A percentile compares a stretch with the other conserved stretches of the same genome.
Conservation (phyloP, 2,329 filamentous ascomycete species). For the Nakataea oryzae region DNA sequence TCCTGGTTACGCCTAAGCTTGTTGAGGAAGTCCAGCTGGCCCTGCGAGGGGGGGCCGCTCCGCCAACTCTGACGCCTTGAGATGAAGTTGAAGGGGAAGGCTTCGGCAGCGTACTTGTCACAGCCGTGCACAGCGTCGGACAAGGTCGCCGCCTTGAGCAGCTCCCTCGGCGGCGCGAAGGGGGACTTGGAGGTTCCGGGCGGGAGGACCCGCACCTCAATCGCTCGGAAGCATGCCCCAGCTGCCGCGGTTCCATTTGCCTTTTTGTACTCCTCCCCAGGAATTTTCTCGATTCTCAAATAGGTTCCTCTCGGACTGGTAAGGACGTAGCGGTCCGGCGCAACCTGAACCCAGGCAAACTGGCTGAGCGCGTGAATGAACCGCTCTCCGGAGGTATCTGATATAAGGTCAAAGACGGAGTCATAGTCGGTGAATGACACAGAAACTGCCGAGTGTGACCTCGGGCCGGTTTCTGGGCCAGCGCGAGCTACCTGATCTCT, state of each 20-base stretch:
- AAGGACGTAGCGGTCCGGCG: slow-evolving; percentile 61
- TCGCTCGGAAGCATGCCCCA: slow-evolving; percentile 26
- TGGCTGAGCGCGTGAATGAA: slow-evolving; percentile 69
- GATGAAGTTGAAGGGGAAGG: slow-evolving; percentile 60
- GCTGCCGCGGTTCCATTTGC: slow-evolving; percentile 15
- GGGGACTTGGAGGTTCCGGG: slow-evolving; percentile 37
- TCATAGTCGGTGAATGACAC: slow-evolving; percentile 78
- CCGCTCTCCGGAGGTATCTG: slow-evolving; percentile 67
- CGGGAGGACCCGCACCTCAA: slow-evolving; percentile 38
- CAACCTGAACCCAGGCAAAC: slow-evolving; percentile 74
- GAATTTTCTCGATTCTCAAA: slow-evolving; percentile 35
- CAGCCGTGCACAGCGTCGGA: slow-evolving; percentile 71
- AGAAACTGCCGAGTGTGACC: neutral
- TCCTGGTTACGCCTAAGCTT: slow-evolving; percentile 46
- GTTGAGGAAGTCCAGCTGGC: slow-evolving; percentile 61
- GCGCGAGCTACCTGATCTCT: slow-evolving; percentile 4
- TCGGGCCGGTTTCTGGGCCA: neutral
- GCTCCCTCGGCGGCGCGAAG: slow-evolving; percentile 56
- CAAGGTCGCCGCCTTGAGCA: slow-evolving; percentile 58
- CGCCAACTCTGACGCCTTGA: slow-evolving; percentile 61
- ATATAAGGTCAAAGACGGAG: slow-evolving; percentile 81
- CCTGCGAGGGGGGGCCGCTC: slow-evolving; percentile 47
- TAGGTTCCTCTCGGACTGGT: slow-evolving; percentile 53
- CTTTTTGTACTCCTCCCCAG: slow-evolving; percentile 8
- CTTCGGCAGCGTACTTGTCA: slow-evolving; percentile 65